These are phyloP conservation scores for Prunus fruticosa DNA, from an alignment of 306 rosid species.

Conservation along the genomic window DNA sequence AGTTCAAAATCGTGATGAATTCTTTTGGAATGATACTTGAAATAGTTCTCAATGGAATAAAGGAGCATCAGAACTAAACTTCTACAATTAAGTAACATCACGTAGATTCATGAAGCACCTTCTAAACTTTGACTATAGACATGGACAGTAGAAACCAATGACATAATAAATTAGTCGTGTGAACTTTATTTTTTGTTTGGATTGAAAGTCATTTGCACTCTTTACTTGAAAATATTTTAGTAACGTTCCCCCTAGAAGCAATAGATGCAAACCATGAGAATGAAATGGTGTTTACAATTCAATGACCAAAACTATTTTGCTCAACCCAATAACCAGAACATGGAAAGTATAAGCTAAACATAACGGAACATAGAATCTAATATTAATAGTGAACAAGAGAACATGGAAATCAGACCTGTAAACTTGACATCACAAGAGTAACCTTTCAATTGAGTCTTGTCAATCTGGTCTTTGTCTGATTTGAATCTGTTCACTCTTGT, in stretches of 20 bases:
- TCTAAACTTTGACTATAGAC: background rate
- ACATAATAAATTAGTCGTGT: background rate
- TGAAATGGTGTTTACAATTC: background rate
- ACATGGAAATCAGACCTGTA: conserved; percentile 43
- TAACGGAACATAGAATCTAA: background rate
- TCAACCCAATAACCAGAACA: background rate
- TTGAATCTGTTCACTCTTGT: conserved; percentile 88
- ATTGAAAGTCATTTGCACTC: background rate
- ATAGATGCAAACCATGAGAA: background rate
- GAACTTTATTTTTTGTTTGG: background rate
- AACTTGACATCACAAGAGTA: conserved; percentile 65
- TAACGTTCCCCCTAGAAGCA: background rate
- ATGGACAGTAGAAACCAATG: background rate
- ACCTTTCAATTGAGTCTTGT: conserved; percentile 49
- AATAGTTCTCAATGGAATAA: background rate
- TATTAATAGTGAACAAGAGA: background rate
- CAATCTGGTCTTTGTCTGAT: conserved; percentile 67
- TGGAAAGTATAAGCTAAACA: background rate
- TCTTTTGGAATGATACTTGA: background rate
- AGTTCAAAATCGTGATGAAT: background rate
- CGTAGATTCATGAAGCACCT: background rate
- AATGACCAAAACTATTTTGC: background rate
- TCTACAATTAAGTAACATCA: background rate
- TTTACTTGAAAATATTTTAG: background rate
- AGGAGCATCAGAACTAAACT: background rate